phyloP scores from a whole-genome alignment of 2,329 filamentous ascomycete genomes.

The Xylariales sp. region DNA sequence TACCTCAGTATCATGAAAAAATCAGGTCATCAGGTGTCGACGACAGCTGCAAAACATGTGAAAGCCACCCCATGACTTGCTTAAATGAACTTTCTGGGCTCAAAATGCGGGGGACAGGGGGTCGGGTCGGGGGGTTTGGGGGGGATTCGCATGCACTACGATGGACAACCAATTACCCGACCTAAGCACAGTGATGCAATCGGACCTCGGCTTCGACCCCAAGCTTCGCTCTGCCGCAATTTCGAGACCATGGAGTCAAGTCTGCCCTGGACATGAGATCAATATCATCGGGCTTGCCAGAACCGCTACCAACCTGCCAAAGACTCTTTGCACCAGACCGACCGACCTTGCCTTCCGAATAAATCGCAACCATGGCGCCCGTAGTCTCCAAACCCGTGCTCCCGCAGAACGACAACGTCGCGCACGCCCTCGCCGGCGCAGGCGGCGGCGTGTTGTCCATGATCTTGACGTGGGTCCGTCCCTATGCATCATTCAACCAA shows the following conservation, averaged over 20 bases:
- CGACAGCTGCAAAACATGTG: neutral
- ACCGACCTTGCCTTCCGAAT: neutral
- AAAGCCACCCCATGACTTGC: neutral
- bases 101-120: slow-evolving; percentile 5
- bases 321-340: too few relatives aligned
- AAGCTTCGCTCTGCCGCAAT: neutral
- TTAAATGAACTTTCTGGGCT: too few relatives aligned
- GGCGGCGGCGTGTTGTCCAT: slow-evolving; percentile 94
- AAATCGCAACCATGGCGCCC: slow-evolving; percentile 18
- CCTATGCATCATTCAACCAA: slow-evolving; percentile 5
- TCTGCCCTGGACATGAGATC: too few relatives aligned
- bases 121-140: neutral
- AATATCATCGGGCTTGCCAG: too few relatives aligned
- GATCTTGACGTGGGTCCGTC: slow-evolving; percentile 69
- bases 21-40: too few relatives aligned
- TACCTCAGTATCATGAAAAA: too few relatives aligned
- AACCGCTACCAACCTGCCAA: too few relatives aligned
- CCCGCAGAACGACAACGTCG: slow-evolving; percentile 93
- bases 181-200: slow-evolving; percentile 9
- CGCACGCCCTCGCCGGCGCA: slow-evolving; percentile 87
- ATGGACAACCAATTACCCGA: neutral
- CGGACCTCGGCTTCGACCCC: slow-evolving; percentile 10
- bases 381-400: slow-evolving; percentile 56
- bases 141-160: neutral
- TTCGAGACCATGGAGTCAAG: too few relatives aligned